phyloP scores from a whole-genome alignment of 2,329 filamentous ascomycete species.

The Trichocomaceae sp. region DNA sequence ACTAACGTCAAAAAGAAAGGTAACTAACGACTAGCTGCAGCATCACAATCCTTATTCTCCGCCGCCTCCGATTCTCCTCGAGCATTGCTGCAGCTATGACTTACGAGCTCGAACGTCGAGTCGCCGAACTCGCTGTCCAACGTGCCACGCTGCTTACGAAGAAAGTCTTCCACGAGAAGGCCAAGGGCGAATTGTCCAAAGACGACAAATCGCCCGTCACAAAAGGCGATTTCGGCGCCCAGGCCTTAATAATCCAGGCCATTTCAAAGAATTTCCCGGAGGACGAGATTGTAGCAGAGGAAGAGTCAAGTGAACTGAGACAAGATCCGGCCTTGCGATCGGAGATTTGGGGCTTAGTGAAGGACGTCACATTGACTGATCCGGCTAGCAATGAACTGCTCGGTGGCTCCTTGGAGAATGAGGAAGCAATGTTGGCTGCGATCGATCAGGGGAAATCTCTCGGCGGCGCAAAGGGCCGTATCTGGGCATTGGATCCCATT shows the following conservation, averaged over 20 bases:
- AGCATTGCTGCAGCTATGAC: conserved; percentile 31
- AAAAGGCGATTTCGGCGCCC: conserved; percentile 94
- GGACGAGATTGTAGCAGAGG: conserved; percentile 90
- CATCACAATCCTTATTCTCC: too few species aligned
- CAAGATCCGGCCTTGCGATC: conserved; percentile 62
- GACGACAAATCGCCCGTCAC: conserved; percentile 95
- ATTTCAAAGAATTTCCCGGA: conserved; percentile 82
- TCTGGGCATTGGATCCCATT: conserved; percentile 96
- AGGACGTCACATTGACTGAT: conserved; percentile 63
- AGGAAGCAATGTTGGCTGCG: conserved; percentile 55
- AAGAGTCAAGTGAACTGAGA: conserved; percentile 77
- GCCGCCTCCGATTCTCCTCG: conserved; percentile 20
- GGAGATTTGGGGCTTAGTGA: conserved; percentile 79
- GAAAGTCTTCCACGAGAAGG: conserved; percentile 75
- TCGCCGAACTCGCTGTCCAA: conserved; percentile 84
- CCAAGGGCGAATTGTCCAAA: conserved; percentile 91
- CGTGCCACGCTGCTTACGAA: conserved; percentile 70
- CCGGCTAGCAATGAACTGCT: conserved; percentile 58
- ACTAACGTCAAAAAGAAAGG: too few species aligned
- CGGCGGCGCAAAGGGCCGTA: conserved; percentile 46
- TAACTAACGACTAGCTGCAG: too few species aligned
- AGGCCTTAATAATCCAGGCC: conserved; percentile 89
- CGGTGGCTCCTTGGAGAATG: conserved; percentile 60
- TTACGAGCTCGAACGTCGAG: conserved; percentile 71
- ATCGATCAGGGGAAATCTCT: conserved; percentile 49